These are phyloP conservation scores for Cupressus sempervirens DNA, from an alignment of 75 land plant genomes.

Conservation along the genomic window DNA sequence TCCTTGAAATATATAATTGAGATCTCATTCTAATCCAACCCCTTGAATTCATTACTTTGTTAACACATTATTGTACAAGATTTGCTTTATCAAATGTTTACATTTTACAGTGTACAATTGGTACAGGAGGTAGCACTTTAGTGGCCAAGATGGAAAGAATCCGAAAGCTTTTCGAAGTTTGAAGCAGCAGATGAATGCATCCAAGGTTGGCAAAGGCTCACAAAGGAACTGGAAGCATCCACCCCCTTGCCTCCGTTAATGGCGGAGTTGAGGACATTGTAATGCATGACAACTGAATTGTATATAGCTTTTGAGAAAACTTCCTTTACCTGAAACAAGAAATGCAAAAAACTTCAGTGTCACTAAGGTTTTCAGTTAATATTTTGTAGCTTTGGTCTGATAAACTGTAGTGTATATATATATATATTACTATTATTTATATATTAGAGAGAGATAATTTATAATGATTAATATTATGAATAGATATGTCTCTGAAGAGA, in stretches of 20 bases:
- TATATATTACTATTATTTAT: no score
- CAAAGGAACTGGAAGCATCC: constrained; percentile 50
- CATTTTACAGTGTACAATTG: constrained; percentile 10
- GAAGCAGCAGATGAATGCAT: neutral
- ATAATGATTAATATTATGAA: no score
- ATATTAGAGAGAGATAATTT: no score
- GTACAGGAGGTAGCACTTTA: neutral
- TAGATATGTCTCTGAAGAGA: no score
- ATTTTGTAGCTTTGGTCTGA: no score
- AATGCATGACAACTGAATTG: constrained; percentile 60
- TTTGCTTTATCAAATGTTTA: neutral
- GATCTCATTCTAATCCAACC: neutral
- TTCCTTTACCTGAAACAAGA: constrained; percentile 49
- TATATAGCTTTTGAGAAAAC: constrained; percentile 49
- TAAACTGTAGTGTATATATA: no score
- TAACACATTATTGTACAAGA: neutral
- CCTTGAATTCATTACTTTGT: neutral
- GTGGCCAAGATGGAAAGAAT: neutral
- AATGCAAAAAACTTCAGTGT: neutral
- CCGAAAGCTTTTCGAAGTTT: neutral
- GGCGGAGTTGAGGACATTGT: constrained; percentile 67
- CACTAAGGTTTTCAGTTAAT: neutral
- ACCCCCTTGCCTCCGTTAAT: constrained; percentile 58
- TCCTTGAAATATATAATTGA: neutral
- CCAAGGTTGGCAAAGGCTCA: constrained; percentile 86